These are phyloP conservation scores for Fusarium falciforme DNA, from an alignment of 2,329 filamentous ascomycete genomes.

Conservation along the genomic window DNA sequence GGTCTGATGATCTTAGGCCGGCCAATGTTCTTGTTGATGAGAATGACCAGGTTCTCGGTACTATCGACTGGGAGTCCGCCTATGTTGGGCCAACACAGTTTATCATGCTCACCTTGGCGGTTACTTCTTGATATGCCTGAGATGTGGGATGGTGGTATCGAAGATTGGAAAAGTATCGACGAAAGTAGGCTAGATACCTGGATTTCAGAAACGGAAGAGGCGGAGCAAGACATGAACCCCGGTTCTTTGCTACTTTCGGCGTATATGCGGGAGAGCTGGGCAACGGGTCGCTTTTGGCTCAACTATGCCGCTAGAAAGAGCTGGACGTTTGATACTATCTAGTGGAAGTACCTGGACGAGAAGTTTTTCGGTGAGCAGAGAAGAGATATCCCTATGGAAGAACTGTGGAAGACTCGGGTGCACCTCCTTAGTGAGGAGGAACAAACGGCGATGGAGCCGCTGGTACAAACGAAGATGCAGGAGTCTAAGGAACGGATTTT, in stretches of 20 bases:
- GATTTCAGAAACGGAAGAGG: slow-evolving; percentile 45
- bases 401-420: slow-evolving; percentile 46
- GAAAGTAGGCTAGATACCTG: slow-evolving; percentile 48
- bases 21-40: slow-evolving; percentile 48
- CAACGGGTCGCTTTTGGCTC: slow-evolving; percentile 47
- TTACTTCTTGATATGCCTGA: slow-evolving; percentile 49
- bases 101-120: slow-evolving; percentile 49
- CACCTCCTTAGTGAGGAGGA: slow-evolving; percentile 45
- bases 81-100: slow-evolving; percentile 51
- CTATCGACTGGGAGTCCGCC: slow-evolving; percentile 55
- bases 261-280: slow-evolving; percentile 52
- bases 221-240: not conserved
- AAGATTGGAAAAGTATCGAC: slow-evolving; percentile 46
- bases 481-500: slow-evolving; percentile 42
- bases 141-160: slow-evolving; percentile 46
- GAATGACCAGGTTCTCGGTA: slow-evolving; percentile 36
- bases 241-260: slow-evolving; percentile 36
- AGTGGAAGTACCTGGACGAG: slow-evolving; percentile 52
- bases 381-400: slow-evolving; percentile 13
- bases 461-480: slow-evolving; percentile 48
- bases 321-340: slow-evolving; percentile 53
- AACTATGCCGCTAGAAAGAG: slow-evolving; percentile 50
- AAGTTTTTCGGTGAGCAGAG: slow-evolving; percentile 44
- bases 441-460: slow-evolving; percentile 43
- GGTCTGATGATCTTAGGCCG: slow-evolving; percentile 49